Conservation (phyloP, 179 eudicot genomes). For the Beta corolliflora region DNA sequence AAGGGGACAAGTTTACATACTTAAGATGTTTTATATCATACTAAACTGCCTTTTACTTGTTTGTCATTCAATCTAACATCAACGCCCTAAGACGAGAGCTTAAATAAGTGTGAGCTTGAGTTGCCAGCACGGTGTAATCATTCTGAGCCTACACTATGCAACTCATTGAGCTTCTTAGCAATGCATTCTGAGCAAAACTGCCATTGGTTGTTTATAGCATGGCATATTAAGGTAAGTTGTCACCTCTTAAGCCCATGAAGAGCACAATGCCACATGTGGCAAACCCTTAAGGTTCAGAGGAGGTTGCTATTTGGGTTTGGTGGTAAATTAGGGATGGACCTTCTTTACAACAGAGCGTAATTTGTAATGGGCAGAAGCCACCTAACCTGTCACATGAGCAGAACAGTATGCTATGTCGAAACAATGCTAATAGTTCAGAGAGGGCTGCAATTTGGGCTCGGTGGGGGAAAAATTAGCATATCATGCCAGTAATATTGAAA, state of each 20-base stretch:
- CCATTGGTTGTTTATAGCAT: not conserved
- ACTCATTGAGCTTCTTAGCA: not conserved
- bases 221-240: not conserved
- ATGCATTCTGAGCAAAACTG: not conserved
- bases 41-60: not conserved
- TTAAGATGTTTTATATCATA: not conserved
- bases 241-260: not conserved
- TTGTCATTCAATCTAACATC: not conserved
- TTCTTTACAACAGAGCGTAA: not conserved
- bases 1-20: not conserved
- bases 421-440: not conserved
- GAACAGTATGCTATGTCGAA: not conserved
- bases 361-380: not conserved
- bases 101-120: not conserved
- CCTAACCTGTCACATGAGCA: not conserved
- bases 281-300: not conserved
- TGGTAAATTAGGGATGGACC: not conserved
- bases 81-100: not conserved
- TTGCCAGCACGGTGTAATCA: not conserved
- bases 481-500: not conserved
- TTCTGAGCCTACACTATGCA: not conserved
- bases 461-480: not conserved
- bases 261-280: not conserved
- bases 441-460: not conserved
- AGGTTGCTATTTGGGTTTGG: not conserved